Conservation (phyloP, 768 basidiomycete genomes). For the Flagelloscypha sp. region DNA sequence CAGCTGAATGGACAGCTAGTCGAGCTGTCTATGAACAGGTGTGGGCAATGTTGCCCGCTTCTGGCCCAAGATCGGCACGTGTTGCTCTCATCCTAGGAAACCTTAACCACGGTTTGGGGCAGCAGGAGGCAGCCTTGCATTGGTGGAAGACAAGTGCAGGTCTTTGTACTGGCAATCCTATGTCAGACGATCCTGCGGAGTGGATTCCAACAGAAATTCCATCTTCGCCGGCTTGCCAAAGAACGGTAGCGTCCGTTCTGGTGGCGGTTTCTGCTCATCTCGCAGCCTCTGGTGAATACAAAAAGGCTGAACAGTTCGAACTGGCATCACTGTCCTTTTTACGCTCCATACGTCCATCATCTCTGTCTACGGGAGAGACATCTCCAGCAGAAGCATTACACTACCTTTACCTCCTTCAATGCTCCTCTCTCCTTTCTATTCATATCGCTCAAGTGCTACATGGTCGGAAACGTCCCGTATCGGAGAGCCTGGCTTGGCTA, state of each 20-base stretch:
- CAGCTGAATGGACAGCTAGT: constrained; percentile 43
- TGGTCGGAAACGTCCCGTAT: constrained; percentile 36
- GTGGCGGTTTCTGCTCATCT: constrained; percentile 69
- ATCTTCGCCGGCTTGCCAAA: constrained; percentile 53
- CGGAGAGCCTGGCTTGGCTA: too few species aligned
- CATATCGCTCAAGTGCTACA: constrained; percentile 69
- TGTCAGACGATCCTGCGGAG: constrained; percentile 13
- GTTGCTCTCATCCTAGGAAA: constrained; percentile 63
- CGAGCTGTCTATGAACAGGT: constrained; percentile 48
- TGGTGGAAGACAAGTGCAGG: constrained; percentile 70
- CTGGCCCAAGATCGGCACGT: constrained; percentile 39
- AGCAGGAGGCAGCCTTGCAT: constrained; percentile 41
- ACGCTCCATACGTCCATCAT: constrained; percentile 42
- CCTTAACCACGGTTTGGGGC: constrained; percentile 47
- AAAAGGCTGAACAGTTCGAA: constrained; percentile 48
- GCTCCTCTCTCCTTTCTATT: constrained; percentile 62
- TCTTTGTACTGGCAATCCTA: constrained; percentile 31
- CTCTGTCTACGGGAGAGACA: constrained; percentile 30
- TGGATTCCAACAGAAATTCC: constrained; percentile 33
- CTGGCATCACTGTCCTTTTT: constrained; percentile 48
- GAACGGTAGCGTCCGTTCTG: constrained; percentile 50
- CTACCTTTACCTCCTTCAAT: constrained; percentile 57
- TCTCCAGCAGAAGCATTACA: constrained; percentile 58
- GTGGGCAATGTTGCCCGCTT: constrained; percentile 37
- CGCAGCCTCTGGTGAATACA: constrained; percentile 48